phyloP scores from a whole-genome alignment of 495 filamentous ascomycete species.

The Annulohypoxylon nitens region DNA sequence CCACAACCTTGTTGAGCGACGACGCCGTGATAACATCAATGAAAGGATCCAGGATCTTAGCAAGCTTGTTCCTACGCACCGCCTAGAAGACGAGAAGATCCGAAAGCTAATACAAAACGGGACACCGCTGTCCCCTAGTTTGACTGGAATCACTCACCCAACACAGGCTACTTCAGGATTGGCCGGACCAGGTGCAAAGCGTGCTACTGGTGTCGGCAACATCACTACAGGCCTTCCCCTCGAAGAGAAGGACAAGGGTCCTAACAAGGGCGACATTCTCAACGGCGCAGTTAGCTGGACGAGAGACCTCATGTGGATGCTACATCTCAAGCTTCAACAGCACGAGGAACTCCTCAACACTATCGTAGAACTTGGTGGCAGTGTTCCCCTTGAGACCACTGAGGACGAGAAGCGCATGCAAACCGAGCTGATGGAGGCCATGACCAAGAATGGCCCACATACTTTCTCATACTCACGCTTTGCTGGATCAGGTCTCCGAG shows the following conservation, averaged over 20 bases:
- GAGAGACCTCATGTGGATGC: slow-evolving; percentile 96
- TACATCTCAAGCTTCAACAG: slow-evolving; percentile 87
- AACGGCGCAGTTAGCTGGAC: slow-evolving; percentile 98
- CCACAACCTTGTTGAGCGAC: slow-evolving; percentile 95
- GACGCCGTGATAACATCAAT: slow-evolving; percentile 97
- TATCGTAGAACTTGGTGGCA: slow-evolving; percentile 76
- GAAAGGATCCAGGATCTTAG: slow-evolving; percentile 97
- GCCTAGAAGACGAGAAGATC: slow-evolving; percentile 96
- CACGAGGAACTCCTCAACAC: slow-evolving; percentile 84
- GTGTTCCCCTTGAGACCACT: slow-evolving; percentile 83
- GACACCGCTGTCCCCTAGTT: slow-evolving; percentile 83
- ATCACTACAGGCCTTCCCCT: slow-evolving; percentile 91
- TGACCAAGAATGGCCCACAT: slow-evolving; percentile 79
- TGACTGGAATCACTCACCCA: slow-evolving; percentile 69
- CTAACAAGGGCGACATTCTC: slow-evolving; percentile 98
- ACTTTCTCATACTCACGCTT: slow-evolving; percentile 84
- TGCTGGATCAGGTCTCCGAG: slow-evolving; percentile 86
- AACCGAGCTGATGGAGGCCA: slow-evolving; percentile 85
- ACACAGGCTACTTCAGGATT: slow-evolving; percentile 89
- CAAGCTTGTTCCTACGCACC: slow-evolving; percentile 90
- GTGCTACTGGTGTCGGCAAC: slow-evolving; percentile 80
- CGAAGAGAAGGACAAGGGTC: slow-evolving; percentile 98
- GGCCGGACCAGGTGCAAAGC: slow-evolving; percentile 84
- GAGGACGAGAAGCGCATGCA: slow-evolving; percentile 97
- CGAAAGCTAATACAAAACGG: slow-evolving; percentile 94